Conservation (phyloP, 495 filamentous ascomycete species). For the Neurospora sp. region DNA sequence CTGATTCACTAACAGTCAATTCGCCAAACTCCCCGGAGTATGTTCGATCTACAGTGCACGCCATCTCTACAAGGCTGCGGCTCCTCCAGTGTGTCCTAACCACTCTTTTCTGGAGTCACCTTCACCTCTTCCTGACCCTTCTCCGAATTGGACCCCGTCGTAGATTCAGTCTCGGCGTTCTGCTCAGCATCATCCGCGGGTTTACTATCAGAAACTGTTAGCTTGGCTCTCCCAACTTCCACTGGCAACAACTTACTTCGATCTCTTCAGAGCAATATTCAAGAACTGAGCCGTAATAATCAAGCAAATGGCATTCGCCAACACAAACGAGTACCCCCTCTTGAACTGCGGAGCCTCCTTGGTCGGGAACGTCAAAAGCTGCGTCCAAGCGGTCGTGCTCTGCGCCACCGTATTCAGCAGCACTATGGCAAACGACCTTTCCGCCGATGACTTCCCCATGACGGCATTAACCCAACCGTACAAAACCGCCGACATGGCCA, state of each 20-base stretch:
- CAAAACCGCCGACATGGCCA: conserved; percentile 25
- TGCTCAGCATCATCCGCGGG: background rate
- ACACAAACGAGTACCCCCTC: conserved; percentile 40
- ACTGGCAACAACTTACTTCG: conserved; percentile 11
- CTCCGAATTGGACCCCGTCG: background rate
- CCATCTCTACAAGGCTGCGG: accelerated
- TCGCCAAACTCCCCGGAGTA: background rate
- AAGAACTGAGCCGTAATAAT: conserved; percentile 30
- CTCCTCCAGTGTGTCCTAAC: background rate
- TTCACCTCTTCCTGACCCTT: background rate
- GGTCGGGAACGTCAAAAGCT: conserved; percentile 31
- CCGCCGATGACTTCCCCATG: conserved; percentile 17
- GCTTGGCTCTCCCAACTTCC: background rate
- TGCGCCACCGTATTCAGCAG: conserved; percentile 24
- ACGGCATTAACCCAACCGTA: conserved; percentile 26
- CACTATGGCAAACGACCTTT: conserved; percentile 21
- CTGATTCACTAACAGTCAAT: background rate
- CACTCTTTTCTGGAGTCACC: background rate
- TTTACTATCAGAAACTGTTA: background rate
- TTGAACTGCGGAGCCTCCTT: conserved; percentile 30
- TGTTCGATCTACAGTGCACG: background rate
- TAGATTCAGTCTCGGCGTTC: background rate
- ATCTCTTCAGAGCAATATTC: conserved; percentile 15
- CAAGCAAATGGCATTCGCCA: conserved; percentile 36
- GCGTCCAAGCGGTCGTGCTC: conserved; percentile 27